Evolutionary conservation across 495 filamentous ascomycete species (phyloP), one percentile per base, ranked within the genome.

Genomic region (Massariosphaeria phaeospora): DNA sequence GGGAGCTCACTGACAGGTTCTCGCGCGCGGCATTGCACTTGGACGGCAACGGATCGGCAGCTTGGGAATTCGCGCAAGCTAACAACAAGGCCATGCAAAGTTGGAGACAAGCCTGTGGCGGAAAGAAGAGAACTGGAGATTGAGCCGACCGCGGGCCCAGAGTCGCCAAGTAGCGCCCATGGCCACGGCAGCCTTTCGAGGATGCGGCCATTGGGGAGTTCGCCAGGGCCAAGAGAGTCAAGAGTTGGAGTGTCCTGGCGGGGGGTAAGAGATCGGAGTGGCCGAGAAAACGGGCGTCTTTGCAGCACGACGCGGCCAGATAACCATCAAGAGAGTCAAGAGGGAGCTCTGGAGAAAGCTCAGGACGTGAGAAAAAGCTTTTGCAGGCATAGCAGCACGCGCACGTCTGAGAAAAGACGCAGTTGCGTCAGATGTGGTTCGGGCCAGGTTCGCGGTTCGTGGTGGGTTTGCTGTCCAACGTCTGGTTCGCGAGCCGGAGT

Each of bases 81-180:
- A 43, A 4, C 1, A 39, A 8, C 9, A n/a, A 3, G 3, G 15
- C 51, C 17, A 31, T 24, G n/a, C 29, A 18, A 46, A 47, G 20
- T 54, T 10, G n/a, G n/a, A 46, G 29, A 47, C 41, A 54, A 38
- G 51, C 46, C 21, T 54, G 51, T 43, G 20, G 51, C 41, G 41
- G 20, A 27, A 36, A 18, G 40, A 58, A 45, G 47, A 46, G 3
- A 46, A 30, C 18, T 18, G 30, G 41, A 50, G 30, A 29, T 15
- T 40, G n/a, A 40, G 9, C 25, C 40, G 47, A 38, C 20, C 31
- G 40, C 52, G 30, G 39, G 55, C 55, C 55, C 21, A 52, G 48
- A 38, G 6, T 50, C 55, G 48, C 47, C 55, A 58, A 58, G 47
- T 44, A 17, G 13, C 13, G 13, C 2, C 20, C 20, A 8, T 21